These are phyloP conservation scores for Mediolabrus comicus DNA, from an alignment of 108 stramenopile species.

Conservation along the genomic window DNA sequence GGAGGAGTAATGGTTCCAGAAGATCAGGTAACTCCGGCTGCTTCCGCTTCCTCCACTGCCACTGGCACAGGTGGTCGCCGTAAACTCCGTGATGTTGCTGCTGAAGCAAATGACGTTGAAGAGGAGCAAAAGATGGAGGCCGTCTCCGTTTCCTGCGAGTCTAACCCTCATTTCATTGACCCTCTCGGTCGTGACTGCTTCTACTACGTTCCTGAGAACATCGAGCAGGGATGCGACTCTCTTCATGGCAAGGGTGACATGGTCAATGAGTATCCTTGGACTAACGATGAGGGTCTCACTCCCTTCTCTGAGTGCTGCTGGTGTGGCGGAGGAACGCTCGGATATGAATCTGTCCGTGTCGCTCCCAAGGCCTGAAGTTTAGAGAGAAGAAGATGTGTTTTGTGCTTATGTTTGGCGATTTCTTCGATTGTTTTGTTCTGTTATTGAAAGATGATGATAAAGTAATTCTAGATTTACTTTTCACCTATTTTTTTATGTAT, in stretches of 20 bases:
- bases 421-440: background rate
- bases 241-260: background rate
- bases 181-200: background rate
- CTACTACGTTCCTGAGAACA: background rate
- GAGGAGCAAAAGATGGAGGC: background rate
- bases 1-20: background rate
- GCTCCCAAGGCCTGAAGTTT: background rate
- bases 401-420: background rate
- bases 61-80: too few species aligned
- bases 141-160: background rate
- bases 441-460: background rate
- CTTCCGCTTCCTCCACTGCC: too few species aligned
- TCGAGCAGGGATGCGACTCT: background rate
- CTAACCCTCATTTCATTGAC: background rate
- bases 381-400: background rate
- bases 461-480: background rate
- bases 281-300: background rate
- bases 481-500: background rate
- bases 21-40: background rate
- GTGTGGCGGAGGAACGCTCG: background rate
- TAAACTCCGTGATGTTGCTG: background rate
- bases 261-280: background rate
- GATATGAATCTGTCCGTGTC: background rate
- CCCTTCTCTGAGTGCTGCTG: background rate
- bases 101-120: constrained; percentile 3